A percentile compares a stretch with the other conserved stretches of the same genome.
phyloP scores from a whole-genome alignment of 2,329 filamentous ascomycete species.

The Amauroascus niger region DNA sequence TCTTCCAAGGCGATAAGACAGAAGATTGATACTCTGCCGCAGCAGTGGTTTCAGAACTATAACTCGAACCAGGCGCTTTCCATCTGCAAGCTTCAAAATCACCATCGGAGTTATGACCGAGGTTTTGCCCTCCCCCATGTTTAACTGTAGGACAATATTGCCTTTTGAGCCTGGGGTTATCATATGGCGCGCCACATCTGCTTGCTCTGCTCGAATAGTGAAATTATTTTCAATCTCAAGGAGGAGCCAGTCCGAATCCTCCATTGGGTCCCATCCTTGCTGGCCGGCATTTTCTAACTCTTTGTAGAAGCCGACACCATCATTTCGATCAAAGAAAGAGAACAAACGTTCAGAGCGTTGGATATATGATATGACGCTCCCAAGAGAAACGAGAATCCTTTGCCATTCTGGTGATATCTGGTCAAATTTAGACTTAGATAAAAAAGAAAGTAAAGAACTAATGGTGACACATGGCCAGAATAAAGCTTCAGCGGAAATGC shows the following conservation, averaged over 20 bases:
- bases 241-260: constrained; percentile 52
- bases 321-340: not conserved
- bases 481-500: not conserved
- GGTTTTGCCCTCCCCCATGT: constrained; percentile 61
- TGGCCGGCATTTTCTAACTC: constrained; percentile 45
- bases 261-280: constrained; percentile 44
- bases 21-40: constrained; percentile 49
- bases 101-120: constrained; percentile 59
- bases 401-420: not conserved
- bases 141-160: constrained; percentile 53
- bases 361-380: not conserved
- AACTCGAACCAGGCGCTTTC: constrained; percentile 43
- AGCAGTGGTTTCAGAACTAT: constrained; percentile 52
- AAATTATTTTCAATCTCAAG: constrained; percentile 56
- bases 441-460: not conserved
- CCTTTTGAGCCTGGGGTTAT: constrained; percentile 30
- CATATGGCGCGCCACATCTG: constrained; percentile 51
- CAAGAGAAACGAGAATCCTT: not conserved
- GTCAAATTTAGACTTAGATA: not conserved
- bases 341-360: constrained; percentile 4
- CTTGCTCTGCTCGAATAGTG: constrained; percentile 51
- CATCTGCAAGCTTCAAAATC: constrained; percentile 44
- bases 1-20: constrained; percentile 45
- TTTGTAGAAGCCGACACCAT: constrained; percentile 18
- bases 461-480: constrained; percentile 8